These are phyloP conservation scores for Coccomyxa subellipsoidea DNA, from an alignment of 163 green algal genomes.

Conservation along the genomic window DNA sequence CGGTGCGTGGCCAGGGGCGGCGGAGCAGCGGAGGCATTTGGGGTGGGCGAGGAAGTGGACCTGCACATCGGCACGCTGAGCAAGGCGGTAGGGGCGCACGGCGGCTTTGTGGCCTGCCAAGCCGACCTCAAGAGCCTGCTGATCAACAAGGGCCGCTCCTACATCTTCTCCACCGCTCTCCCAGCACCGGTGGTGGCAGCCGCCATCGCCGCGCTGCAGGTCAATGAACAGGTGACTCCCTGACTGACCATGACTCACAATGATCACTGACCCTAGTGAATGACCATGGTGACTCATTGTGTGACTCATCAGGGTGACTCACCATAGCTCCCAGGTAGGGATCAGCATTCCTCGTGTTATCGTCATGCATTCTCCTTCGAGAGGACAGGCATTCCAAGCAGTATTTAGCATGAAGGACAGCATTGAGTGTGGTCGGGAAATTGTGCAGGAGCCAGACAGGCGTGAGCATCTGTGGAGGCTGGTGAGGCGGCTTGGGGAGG, in stretches of 20 bases:
- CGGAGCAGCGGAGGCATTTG: slow-evolving; percentile 43
- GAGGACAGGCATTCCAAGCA: too few relatives aligned
- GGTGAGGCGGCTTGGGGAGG: slow-evolving; percentile 40
- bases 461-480: slow-evolving; percentile 62
- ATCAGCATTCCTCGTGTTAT: too few relatives aligned
- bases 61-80: slow-evolving; percentile 92
- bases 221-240: slow-evolving; percentile 50
- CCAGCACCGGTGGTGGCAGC: slow-evolving; percentile 82
- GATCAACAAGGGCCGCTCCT: slow-evolving; percentile 68
- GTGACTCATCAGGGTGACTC: too few relatives aligned
- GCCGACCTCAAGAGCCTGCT: slow-evolving; percentile 63
- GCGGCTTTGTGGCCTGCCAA: slow-evolving; percentile 86
- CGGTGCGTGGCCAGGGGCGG: slow-evolving; percentile 32
- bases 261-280: too few relatives aligned
- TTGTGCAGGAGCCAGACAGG: slow-evolving; percentile 78
- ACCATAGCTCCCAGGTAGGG: too few relatives aligned
- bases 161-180: slow-evolving; percentile 91
- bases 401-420: too few relatives aligned
- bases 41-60: slow-evolving; percentile 70
- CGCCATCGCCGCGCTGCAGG: slow-evolving; percentile 63
- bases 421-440: too few relatives aligned
- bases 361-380: too few relatives aligned
- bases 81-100: slow-evolving; percentile 86
- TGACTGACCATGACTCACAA: too few relatives aligned
- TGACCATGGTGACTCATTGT: too few relatives aligned